Evolutionary conservation across 2,329 filamentous ascomycete genomes (phyloP).

Genomic region (Colletotrichum echinochloae): DNA sequence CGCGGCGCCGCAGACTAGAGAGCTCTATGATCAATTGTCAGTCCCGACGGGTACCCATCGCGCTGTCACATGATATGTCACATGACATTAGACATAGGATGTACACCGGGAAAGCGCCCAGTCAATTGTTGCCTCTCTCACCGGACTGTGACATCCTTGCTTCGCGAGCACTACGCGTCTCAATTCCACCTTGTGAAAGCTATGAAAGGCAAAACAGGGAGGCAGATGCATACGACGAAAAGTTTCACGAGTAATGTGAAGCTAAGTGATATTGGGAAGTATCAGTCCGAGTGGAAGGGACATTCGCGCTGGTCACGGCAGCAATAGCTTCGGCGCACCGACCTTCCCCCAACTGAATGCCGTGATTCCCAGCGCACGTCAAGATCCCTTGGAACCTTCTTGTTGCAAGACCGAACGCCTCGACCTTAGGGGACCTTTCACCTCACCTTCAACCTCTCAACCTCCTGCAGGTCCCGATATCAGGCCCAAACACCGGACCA

Average conservation of each 20-base stretch:
- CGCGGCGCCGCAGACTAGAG: slow-evolving; percentile 24
- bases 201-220: neutral
- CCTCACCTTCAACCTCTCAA: slow-evolving; percentile 38
- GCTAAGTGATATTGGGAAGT: neutral
- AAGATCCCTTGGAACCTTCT: slow-evolving; percentile 33
- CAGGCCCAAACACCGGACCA: slow-evolving; percentile 39
- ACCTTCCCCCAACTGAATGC: neutral
- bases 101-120: neutral
- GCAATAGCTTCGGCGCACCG: slow-evolving; percentile 15
- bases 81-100: neutral
- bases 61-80: slow-evolving; percentile 14
- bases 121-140: neutral
- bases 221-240: neutral
- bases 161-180: slow-evolving; percentile 3
- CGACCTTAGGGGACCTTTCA: slow-evolving; percentile 39
- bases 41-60: slow-evolving; percentile 22
- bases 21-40: slow-evolving; percentile 13
- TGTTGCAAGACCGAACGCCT: slow-evolving; percentile 30
- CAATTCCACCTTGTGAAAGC: neutral
- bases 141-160: neutral
- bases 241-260: slow-evolving; percentile 21
- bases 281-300: neutral
- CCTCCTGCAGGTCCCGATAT: slow-evolving; percentile 39
- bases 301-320: neutral
- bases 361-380: slow-evolving; percentile 28